A percentile compares a stretch with the other conserved stretches of the same genome.
Conservation (phyloP, 2,329 filamentous ascomycete species). For the Alternaria gaisen region DNA sequence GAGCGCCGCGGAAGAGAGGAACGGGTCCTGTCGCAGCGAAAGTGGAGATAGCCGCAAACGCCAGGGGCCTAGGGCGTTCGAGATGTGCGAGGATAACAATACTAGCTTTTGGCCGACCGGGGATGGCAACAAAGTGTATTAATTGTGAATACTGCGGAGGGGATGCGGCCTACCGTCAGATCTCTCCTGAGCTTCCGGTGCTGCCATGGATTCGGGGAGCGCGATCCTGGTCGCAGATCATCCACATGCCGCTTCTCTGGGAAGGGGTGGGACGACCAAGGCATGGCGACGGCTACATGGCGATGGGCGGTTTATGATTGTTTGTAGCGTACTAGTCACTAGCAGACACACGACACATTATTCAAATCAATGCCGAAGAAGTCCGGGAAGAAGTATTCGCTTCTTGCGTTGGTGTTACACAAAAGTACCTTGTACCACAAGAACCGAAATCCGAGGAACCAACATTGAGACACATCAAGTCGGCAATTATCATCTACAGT, state of each 20-base stretch:
- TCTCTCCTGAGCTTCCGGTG: slow-evolving; percentile 26
- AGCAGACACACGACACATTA: background rate
- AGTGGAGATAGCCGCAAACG: slow-evolving; percentile 30
- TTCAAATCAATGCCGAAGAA: background rate
- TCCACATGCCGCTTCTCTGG: slow-evolving; percentile 21
- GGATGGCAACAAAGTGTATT: slow-evolving; percentile 5
- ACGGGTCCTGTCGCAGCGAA: slow-evolving; percentile 17
- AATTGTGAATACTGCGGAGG: slow-evolving; percentile 20
- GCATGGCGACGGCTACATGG: slow-evolving; percentile 1
- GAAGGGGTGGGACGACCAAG: background rate
- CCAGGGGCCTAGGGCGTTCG: slow-evolving; percentile 31
- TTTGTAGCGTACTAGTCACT: background rate
- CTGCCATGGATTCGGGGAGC: slow-evolving; percentile 21
- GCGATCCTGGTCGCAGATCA: slow-evolving; percentile 34
- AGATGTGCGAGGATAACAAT: slow-evolving; percentile 14
- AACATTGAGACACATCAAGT: background rate
- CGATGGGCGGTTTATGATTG: background rate
- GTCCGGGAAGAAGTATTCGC: background rate
- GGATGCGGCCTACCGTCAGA: slow-evolving; percentile 6
- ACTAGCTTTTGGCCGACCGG: slow-evolving; percentile 7
- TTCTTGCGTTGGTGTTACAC: slow-evolving; percentile 10
- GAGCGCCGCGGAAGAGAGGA: slow-evolving; percentile 28
- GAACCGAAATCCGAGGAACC: slow-evolving; percentile 5
- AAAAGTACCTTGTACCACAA: background rate
- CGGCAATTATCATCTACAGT: slow-evolving; percentile 31